A percentile compares a stretch with the other conserved stretches of the same genome.
phyloP scores from a whole-genome alignment of 2,329 filamentous ascomycete species.

The Colletotrichum shisoi region DNA sequence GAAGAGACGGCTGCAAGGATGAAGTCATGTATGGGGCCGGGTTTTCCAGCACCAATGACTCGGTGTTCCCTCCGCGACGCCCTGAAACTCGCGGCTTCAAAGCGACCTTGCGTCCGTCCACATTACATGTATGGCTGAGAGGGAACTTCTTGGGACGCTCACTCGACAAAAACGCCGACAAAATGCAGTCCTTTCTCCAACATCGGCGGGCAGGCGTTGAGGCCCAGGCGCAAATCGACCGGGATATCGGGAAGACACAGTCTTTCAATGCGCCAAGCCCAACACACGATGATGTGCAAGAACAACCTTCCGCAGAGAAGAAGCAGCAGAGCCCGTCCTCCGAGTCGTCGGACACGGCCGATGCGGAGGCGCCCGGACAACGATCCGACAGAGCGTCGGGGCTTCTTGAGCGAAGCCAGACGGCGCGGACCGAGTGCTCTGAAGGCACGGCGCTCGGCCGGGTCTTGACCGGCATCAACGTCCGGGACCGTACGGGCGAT shows the following conservation, averaged over 20 bases:
- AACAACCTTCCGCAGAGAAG: background rate
- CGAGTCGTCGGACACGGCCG: background rate
- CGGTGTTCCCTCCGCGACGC: conserved; percentile 6
- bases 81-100: background rate
- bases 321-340: background rate
- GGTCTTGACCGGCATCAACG: conserved; percentile 46
- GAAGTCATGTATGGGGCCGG: conserved; percentile 6
- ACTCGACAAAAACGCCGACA: background rate
- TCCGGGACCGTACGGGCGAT: conserved; percentile 42
- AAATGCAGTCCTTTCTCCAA: conserved; percentile 32
- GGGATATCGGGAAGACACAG: conserved; percentile 4
- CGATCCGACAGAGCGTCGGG: background rate
- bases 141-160: background rate
- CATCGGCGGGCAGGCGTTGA: conserved; percentile 24
- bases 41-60: conserved; percentile 4
- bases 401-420: conserved; percentile 4
- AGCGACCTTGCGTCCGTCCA: background rate
- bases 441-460: conserved; percentile 43
- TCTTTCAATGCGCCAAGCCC: background rate
- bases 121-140: background rate
- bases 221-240: conserved; percentile 31
- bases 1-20: background rate
- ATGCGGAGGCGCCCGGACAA: conserved; percentile 4
- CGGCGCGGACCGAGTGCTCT: conserved; percentile 17
- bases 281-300: background rate